Base-by-base conservation (phyloP, 116 monocot genomes). In the Cymodocea nodosa region DNA sequence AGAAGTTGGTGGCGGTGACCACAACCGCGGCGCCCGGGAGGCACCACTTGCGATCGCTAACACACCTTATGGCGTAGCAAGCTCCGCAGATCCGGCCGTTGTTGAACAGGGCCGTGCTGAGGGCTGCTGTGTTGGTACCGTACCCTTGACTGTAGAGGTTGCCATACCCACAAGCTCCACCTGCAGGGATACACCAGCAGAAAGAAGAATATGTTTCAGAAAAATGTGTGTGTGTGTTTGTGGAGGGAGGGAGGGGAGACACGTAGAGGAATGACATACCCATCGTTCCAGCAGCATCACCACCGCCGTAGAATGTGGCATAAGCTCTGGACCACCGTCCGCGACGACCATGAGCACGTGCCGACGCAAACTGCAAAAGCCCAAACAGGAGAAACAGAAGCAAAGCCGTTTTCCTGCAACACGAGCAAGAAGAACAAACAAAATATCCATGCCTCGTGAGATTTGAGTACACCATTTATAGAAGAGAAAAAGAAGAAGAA, bases 1-100 rank as follows among this genome's bases (percentile, higher is more conserved):
- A 89, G 73, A 82, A 85, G 65, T 83, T 85, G 61, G 89, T 89
- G 53, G 89, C 89, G 10, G 89, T 89, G 60, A 89, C 86, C 55
- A 82, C 78, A 35, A 82, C n/a, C n/a, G n/a, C 65, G 66, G 76
- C 50, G 30, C 75, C 72, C 4, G 75, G 68, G 13, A 75, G 69
- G 70, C 86, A 86, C 86, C 80, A 77, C 44, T 53, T 66, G 15
- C n/a, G 73, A 50, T 82, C 82, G 15, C 61, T 15, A 22, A 68
- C 73, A 51, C 86, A 80, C 56, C 64, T 61, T 4, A 86, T 63
- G 77, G 79, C 66, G 17, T 75, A 86, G 34, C 86, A 86, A 15
- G 86, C 76, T 13, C 86, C 86, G 19, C 85, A 86, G 71, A 74
- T 82, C 48, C 77, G 62, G 14, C 86, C 86, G 15, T 77, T 64